Conservation (phyloP, 441 rosid species). For the Adansonia grandidieri region DNA sequence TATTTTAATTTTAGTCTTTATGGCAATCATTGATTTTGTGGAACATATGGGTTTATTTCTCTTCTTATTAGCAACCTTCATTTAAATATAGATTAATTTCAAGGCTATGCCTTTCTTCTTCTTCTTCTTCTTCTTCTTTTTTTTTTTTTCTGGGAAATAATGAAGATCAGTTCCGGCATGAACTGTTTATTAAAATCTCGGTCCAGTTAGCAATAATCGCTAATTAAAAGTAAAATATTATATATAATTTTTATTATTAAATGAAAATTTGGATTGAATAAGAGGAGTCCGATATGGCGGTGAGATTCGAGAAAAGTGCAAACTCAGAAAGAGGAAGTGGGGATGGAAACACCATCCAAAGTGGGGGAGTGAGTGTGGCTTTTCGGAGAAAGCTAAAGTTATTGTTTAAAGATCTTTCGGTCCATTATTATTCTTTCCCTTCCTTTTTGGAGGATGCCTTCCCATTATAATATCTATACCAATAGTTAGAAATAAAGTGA, state of each 20-base stretch:
- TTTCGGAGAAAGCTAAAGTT: constrained; percentile 30
- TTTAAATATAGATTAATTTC: neutral
- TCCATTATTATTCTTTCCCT: too few relatives aligned
- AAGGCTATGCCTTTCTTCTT: too few relatives aligned
- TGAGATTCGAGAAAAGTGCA: constrained; percentile 23
- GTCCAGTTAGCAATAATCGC: too few relatives aligned
- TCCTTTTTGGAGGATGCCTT: neutral
- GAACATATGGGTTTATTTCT: neutral
- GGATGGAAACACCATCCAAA: constrained; percentile 29
- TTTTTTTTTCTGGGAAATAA: too few relatives aligned
- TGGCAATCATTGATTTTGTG: neutral
- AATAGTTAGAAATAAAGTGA: too few relatives aligned
- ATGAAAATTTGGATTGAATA: neutral
- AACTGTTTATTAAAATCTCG: too few relatives aligned
- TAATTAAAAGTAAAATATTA: too few relatives aligned
- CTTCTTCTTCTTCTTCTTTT: too few relatives aligned
- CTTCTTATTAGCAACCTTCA: neutral
- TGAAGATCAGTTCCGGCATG: too few relatives aligned
- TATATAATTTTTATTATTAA: neutral
- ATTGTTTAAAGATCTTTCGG: constrained; percentile 12
- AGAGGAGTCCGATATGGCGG: neutral
- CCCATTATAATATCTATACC: too few relatives aligned
- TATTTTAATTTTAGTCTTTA: neutral
- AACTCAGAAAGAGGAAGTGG: constrained; percentile 27
- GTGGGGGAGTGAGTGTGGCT: constrained; percentile 34